A percentile compares a stretch with the other conserved stretches of the same genome.
phyloP scores from a whole-genome alignment of 176 grass and related monocot species.

The Cymbopogon citratus region DNA sequence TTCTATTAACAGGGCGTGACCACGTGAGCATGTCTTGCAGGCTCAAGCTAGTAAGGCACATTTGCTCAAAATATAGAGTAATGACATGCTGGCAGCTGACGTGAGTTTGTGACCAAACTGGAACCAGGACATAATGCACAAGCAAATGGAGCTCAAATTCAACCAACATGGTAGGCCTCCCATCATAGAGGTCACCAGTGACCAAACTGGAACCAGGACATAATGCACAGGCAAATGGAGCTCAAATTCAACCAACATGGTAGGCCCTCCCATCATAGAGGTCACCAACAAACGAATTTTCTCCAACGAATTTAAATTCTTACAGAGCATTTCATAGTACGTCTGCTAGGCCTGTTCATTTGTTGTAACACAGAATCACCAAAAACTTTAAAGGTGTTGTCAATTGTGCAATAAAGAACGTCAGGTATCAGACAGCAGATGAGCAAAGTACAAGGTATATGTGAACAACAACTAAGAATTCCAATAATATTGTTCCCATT shows the following conservation, averaged over 20 bases:
- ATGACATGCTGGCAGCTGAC: background rate
- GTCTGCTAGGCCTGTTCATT: background rate
- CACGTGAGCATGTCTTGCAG: background rate
- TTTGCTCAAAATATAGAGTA: background rate
- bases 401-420: background rate
- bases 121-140: background rate
- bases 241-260: background rate
- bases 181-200: background rate
- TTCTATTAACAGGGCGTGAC: background rate
- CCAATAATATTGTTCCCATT: background rate
- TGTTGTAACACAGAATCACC: background rate
- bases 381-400: background rate
- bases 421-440: background rate
- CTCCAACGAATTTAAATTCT: background rate
- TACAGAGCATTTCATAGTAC: background rate
- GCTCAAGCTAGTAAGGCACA: background rate
- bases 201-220: background rate
- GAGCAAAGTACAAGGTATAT: background rate
- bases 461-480: background rate
- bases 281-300: background rate
- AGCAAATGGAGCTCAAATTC: background rate
- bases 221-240: background rate
- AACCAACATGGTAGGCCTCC: background rate
- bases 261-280: background rate
- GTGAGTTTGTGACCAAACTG: background rate